phyloP scores from a whole-genome alignment of 2,329 filamentous ascomycete genomes.

The Paracamarosporium sp. region DNA sequence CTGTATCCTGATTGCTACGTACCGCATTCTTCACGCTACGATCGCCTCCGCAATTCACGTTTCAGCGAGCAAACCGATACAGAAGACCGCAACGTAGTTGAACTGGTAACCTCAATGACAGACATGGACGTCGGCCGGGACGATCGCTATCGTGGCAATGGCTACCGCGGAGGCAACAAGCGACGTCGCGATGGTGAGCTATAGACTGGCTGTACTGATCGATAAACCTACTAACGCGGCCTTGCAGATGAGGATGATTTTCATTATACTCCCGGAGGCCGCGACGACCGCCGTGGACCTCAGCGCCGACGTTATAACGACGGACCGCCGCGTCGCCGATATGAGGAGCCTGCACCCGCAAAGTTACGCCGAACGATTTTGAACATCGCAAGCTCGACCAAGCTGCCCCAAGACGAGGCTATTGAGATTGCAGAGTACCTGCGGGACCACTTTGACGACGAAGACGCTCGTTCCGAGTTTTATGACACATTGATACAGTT shows the following conservation, averaged over 20 bases:
- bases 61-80: slow-evolving; percentile 4
- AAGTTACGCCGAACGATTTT: slow-evolving; percentile 44
- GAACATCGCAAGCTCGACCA: slow-evolving; percentile 47
- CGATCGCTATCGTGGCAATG: slow-evolving; percentile 32
- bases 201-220: slow-evolving; percentile 11
- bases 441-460: slow-evolving; percentile 78
- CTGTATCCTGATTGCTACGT: slow-evolving; percentile 8
- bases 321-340: slow-evolving; percentile 36
- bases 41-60: slow-evolving; percentile 7
- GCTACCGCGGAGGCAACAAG: slow-evolving; percentile 30
- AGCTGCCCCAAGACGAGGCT: slow-evolving; percentile 45
- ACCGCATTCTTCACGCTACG: not conserved
- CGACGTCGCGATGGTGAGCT: slow-evolving; percentile 40
- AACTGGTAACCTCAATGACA: slow-evolving; percentile 30
- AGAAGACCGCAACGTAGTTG: slow-evolving; percentile 17
- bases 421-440: slow-evolving; percentile 65
- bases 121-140: slow-evolving; percentile 33
- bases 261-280: slow-evolving; percentile 21
- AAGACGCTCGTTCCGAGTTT: slow-evolving; percentile 76
- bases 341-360: slow-evolving; percentile 42
- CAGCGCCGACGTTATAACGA: slow-evolving; percentile 34
- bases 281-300: slow-evolving; percentile 38
- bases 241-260: slow-evolving; percentile 35
- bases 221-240: slow-evolving; percentile 10
- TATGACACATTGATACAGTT: slow-evolving; percentile 77